A percentile compares a stretch with the other conserved stretches of the same genome.
Evolutionary conservation across 352 stramenopile genomes (phyloP).

Genomic region (Pythium biforme): DNA sequence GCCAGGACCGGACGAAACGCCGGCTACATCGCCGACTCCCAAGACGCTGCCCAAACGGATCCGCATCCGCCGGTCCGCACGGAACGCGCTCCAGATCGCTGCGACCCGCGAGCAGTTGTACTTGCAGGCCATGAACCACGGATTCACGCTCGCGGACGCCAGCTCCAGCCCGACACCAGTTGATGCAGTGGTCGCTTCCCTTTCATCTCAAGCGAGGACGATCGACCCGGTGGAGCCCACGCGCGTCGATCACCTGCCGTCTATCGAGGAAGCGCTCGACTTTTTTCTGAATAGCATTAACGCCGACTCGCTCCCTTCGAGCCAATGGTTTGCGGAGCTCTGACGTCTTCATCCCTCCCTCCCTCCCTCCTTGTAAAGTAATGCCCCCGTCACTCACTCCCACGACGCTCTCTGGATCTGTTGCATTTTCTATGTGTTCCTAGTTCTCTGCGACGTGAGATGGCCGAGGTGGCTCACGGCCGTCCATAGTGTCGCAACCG

Average conservation of each 20-base stretch:
- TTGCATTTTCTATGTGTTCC: background rate
- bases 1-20: background rate
- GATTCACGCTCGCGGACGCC: background rate
- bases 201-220: background rate
- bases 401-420: background rate
- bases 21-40: background rate
- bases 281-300: conserved; percentile 25
- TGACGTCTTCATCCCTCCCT: background rate
- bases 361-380: background rate
- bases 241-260: conserved; percentile 8
- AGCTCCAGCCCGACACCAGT: background rate
- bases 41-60: conserved; percentile 14
- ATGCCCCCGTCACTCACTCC: background rate
- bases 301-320: background rate
- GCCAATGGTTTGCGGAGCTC: background rate
- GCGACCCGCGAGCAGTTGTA: conserved; percentile 13
- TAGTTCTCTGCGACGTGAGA: conserved; percentile 11
- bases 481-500: conserved; percentile 45
- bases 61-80: conserved; percentile 17
- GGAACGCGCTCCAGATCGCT: conserved; percentile 15
- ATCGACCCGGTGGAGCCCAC: conserved; percentile 11
- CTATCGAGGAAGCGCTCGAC: conserved; percentile 30
- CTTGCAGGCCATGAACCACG: background rate
- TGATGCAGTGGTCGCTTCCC: background rate
- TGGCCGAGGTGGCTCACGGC: conserved; percentile 45